Evolutionary conservation across 371 early-diverging fungal species (phyloP).

Genomic region (Mortierella sp.): DNA sequence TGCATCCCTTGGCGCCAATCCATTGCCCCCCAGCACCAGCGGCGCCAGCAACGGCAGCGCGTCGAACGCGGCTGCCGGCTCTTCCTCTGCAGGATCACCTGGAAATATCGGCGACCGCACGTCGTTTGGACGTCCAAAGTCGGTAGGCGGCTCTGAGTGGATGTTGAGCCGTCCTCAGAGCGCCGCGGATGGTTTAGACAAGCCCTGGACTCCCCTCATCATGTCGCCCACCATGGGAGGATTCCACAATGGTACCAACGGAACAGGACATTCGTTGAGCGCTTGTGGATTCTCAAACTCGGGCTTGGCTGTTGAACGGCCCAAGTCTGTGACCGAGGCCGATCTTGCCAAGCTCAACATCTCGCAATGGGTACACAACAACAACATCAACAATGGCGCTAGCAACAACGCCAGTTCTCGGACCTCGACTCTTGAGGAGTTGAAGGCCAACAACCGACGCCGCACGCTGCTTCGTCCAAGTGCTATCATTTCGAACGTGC

Average conservation of each 20-base stretch:
- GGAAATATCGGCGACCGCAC: slow-evolving; percentile 58
- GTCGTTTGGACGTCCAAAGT: slow-evolving; percentile 71
- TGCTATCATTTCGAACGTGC: slow-evolving; percentile 62
- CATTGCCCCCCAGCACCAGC: slow-evolving; percentile 28
- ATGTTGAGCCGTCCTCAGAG: slow-evolving; percentile 50
- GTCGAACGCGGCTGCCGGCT: neutral
- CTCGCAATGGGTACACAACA: slow-evolving; percentile 40
- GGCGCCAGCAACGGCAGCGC: slow-evolving; percentile 12
- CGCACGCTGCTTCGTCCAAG: slow-evolving; percentile 60
- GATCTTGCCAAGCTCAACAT: slow-evolving; percentile 57
- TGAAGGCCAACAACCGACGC: slow-evolving; percentile 51
- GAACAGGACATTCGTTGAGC: slow-evolving; percentile 40
- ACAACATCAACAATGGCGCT: slow-evolving; percentile 15
- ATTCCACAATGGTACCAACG: slow-evolving; percentile 54
- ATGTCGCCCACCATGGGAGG: slow-evolving; percentile 65
- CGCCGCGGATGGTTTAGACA: slow-evolving; percentile 39
- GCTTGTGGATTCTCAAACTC: slow-evolving; percentile 46
- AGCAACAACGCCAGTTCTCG: slow-evolving; percentile 12
- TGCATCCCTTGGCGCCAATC: slow-evolving; percentile 47
- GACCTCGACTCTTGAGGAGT: slow-evolving; percentile 38
- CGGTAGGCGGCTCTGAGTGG: slow-evolving; percentile 79
- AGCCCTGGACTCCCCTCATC: slow-evolving; percentile 54
- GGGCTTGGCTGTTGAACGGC: slow-evolving; percentile 63
- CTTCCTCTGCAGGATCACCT: slow-evolving; percentile 42
- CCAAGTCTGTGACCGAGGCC: slow-evolving; percentile 65